These are phyloP conservation scores for Leccinellum albellum DNA, from an alignment of 768 basidiomycete species.

Conservation along the genomic window DNA sequence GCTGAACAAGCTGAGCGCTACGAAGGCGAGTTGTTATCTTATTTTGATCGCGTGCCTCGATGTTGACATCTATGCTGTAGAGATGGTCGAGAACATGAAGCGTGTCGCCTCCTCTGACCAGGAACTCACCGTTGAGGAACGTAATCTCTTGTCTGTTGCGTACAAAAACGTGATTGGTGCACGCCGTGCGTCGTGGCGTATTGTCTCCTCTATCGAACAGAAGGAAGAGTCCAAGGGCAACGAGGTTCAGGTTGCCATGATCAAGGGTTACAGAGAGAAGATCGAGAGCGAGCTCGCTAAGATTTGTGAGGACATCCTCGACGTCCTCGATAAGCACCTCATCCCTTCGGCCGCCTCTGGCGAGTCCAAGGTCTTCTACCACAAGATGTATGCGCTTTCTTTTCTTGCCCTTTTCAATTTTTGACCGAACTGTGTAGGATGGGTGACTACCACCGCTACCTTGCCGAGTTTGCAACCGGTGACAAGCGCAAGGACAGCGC, in stretches of 20 bases:
- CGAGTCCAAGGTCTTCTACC: slow-evolving; percentile 99
- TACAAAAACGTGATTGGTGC: slow-evolving; percentile 99
- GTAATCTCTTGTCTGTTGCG: slow-evolving; percentile 94
- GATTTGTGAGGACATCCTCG: slow-evolving; percentile 98
- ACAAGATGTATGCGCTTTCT: slow-evolving; percentile 79
- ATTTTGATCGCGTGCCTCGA: slow-evolving; percentile 12
- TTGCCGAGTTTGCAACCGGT: slow-evolving; percentile 97
- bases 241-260: slow-evolving; percentile 93
- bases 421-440: slow-evolving; percentile 56
- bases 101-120: slow-evolving; percentile 95
- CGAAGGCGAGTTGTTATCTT: slow-evolving; percentile 59
- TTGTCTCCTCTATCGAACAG: slow-evolving; percentile 97
- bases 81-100: slow-evolving; percentile 99
- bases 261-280: slow-evolving; percentile 97
- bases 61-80: slow-evolving; percentile 35
- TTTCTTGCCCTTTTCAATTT: not conserved
- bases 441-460: slow-evolving; percentile 99
- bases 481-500: slow-evolving; percentile 96
- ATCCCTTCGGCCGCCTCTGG: slow-evolving; percentile 95
- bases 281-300: slow-evolving; percentile 95
- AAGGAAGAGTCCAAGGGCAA: slow-evolving; percentile 99
- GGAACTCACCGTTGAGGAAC: slow-evolving; percentile 97
- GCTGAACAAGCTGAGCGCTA: slow-evolving; percentile 99
- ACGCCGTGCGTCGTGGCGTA: slow-evolving; percentile 96
- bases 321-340: slow-evolving; percentile 96